These are phyloP conservation scores for Ilyonectria destructans DNA, from an alignment of 2,329 filamentous ascomycete species.

Conservation along the genomic window DNA sequence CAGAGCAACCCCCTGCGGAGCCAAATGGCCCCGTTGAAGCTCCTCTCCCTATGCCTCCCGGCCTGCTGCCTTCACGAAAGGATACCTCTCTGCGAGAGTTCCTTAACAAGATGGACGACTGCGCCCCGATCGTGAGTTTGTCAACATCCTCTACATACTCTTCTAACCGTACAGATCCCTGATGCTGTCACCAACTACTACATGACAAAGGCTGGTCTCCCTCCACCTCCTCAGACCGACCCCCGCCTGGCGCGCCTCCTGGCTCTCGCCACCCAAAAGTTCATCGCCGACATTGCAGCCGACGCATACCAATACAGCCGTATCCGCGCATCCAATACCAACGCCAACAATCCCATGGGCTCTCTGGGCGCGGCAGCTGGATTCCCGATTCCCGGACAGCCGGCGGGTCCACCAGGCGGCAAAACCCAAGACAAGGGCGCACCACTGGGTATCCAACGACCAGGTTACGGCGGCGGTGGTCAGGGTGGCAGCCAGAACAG, in stretches of 20 bases:
- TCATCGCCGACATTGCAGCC: conserved; percentile 96
- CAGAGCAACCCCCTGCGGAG: conserved; percentile 49
- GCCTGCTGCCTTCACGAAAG: conserved; percentile 82
- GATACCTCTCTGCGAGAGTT: conserved; percentile 95
- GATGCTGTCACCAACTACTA: conserved; percentile 99
- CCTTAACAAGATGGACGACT: conserved; percentile 96
- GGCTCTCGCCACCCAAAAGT: conserved; percentile 98
- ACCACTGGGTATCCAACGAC: conserved; percentile 81
- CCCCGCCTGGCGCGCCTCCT: conserved; percentile 92
- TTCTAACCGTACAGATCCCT: conserved; percentile 78
- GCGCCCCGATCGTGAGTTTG: conserved; percentile 89
- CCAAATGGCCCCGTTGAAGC: conserved; percentile 50
- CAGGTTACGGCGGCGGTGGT: conserved; percentile 89
- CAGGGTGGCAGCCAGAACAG: conserved; percentile 91
- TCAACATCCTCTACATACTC: neutral
- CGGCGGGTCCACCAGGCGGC: conserved; percentile 68
- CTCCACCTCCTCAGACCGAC: conserved; percentile 92
- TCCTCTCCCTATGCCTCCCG: conserved; percentile 63
- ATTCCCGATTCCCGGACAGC: conserved; percentile 77
- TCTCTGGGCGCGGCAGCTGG: conserved; percentile 84
- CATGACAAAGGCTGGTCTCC: conserved; percentile 94
- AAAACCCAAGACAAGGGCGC: conserved; percentile 73
- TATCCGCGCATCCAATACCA: conserved; percentile 90
- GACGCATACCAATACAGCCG: conserved; percentile 98
- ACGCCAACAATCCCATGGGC: conserved; percentile 92